Conservation (phyloP, 306 rosid genomes). For the Phaseolus lunatus region DNA sequence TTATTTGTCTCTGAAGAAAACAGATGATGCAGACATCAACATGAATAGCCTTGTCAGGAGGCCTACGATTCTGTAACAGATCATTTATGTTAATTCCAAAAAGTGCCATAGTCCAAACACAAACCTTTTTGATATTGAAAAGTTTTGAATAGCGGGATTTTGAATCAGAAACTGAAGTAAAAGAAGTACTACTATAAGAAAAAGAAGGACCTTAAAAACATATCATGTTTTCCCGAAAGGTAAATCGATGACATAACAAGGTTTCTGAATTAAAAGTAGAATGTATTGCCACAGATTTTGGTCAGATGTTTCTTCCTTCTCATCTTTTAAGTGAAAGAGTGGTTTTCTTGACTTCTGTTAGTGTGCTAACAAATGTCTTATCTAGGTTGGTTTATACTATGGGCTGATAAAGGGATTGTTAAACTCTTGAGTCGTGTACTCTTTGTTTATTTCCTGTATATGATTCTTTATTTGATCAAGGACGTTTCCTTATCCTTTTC, state of each 20-base stretch:
- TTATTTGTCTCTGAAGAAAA: not conserved
- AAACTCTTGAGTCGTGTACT: conserved; percentile 1
- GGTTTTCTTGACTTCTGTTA: not conserved
- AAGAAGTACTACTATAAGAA: not conserved
- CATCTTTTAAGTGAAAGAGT: not conserved
- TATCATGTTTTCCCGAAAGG: not conserved
- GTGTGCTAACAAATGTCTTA: not conserved
- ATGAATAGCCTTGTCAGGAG: conserved; percentile 6
- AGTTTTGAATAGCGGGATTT: not conserved
- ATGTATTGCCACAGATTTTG: not conserved
- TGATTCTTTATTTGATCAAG: not conserved
- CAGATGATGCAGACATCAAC: not conserved
- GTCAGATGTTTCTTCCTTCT: conserved; percentile 13
- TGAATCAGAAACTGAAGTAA: not conserved
- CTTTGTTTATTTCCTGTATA: not conserved
- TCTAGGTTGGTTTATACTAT: not conserved
- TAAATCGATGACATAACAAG: not conserved
- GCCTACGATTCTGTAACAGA: not conserved
- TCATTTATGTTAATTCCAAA: not conserved
- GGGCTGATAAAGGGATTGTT: not conserved
- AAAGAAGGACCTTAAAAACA: not conserved
- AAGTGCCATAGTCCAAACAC: not conserved
- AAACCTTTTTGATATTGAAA: conserved; percentile 19
- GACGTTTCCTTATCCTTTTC: conserved; percentile 4
- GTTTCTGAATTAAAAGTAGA: not conserved